phyloP scores from a whole-genome alignment of 768 basidiomycete genomes.

The Lentinula sp. region DNA sequence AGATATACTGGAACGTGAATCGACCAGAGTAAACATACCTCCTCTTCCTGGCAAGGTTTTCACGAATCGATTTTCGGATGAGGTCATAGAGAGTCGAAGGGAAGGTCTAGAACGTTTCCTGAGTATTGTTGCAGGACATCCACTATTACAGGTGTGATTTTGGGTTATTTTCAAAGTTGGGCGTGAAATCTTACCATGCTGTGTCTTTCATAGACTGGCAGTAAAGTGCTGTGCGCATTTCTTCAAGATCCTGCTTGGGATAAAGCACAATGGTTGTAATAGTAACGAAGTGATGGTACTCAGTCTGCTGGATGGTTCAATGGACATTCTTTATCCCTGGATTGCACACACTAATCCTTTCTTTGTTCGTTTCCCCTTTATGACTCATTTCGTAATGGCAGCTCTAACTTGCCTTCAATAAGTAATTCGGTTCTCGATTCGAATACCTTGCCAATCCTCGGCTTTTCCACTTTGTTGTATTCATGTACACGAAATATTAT shows the following conservation, averaged over 20 bases:
- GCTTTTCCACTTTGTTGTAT: neutral
- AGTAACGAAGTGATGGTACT: neutral
- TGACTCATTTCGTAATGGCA: neutral
- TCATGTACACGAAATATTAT: neutral
- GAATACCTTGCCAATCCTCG: no score
- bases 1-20: constrained; percentile 95
- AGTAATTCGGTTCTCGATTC: no score
- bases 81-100: constrained; percentile 87
- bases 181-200: constrained; percentile 5
- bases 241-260: constrained; percentile 94
- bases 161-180: neutral
- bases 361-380: neutral
- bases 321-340: neutral
- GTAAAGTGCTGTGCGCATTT: constrained; percentile 94
- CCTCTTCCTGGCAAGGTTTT: constrained; percentile 97
- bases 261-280: constrained; percentile 59
- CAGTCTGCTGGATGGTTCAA: neutral
- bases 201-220: constrained; percentile 66
- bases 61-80: constrained; percentile 96
- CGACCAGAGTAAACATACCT: constrained; percentile 96
- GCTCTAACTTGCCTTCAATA: neutral
- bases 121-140: constrained; percentile 95
- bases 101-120: constrained; percentile 95
- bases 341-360: neutral
- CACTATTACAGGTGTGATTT: constrained; percentile 77